Conservation (phyloP, 306 rosid species). For the Medicago truncatula region MtrunA17r5.0-ANR NC_053049.1:16491501-16492000, state of each 20-base stretch:
- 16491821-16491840: conserved; percentile 44
- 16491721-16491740: conserved; percentile 34
- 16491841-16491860: conserved; percentile 40
- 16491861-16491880: conserved; percentile 16
- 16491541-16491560: conserved; percentile 11
- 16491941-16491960: conserved; percentile 18
- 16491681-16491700: conserved; percentile 35
- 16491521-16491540: conserved; percentile 20
- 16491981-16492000: neutral
- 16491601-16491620: neutral
- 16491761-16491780: conserved; percentile 5
- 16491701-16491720: conserved; percentile 36
- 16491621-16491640: neutral
- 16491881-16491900: conserved; percentile 27
- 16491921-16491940: conserved; percentile 25
- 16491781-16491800: conserved; percentile 8
- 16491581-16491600: neutral
- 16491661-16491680: conserved; percentile 19
- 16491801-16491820: conserved; percentile 8
- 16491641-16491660: conserved; percentile 35
- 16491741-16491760: conserved; percentile 7
- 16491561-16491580: conserved; percentile 11
- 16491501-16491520: conserved; percentile 11
- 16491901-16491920: conserved; percentile 8
- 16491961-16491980: neutral